Evolutionary conservation across 78 protist genomes (phyloP).

Genomic region (Chrysochromulina parva): DNA sequence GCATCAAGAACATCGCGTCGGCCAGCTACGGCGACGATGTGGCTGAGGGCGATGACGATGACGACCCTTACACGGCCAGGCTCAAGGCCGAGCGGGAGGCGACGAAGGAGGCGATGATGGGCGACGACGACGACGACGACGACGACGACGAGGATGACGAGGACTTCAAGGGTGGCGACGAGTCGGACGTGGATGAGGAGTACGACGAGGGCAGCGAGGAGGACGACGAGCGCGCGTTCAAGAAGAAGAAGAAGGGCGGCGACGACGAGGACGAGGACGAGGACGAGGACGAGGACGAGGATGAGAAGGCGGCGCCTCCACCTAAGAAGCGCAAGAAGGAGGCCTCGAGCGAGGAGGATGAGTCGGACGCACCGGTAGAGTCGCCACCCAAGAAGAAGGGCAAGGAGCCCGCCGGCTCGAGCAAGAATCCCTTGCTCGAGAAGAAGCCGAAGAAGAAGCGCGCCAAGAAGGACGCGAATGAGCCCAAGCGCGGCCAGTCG

Average conservation of each 20-base stretch:
- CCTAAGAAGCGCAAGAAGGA: too few species aligned
- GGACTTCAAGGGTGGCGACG: constrained; percentile 1
- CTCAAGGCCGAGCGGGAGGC: too few species aligned
- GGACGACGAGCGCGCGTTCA: background rate
- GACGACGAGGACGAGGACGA: background rate
- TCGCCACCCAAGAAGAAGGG: background rate
- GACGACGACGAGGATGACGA: background rate
- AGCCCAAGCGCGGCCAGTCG: background rate
- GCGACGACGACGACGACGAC: constrained; percentile 25
- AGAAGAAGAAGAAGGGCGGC: background rate
- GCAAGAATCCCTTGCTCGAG: background rate
- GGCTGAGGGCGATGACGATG: background rate
- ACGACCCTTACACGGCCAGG: background rate
- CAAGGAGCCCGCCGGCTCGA: background rate
- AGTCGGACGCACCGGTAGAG: too few species aligned
- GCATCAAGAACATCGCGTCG: background rate
- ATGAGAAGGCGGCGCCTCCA: background rate
- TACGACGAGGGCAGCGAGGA: background rate
- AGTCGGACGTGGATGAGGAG: constrained; percentile 28
- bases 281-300: background rate
- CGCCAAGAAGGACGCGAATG: background rate
- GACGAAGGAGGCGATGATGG: background rate
- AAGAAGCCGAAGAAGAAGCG: background rate
- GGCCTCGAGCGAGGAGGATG: too few species aligned
- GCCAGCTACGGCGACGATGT: background rate